Evolutionary conservation across 345 rosid species (phyloP).

Genomic region (Toxicodendron radicans): DNA sequence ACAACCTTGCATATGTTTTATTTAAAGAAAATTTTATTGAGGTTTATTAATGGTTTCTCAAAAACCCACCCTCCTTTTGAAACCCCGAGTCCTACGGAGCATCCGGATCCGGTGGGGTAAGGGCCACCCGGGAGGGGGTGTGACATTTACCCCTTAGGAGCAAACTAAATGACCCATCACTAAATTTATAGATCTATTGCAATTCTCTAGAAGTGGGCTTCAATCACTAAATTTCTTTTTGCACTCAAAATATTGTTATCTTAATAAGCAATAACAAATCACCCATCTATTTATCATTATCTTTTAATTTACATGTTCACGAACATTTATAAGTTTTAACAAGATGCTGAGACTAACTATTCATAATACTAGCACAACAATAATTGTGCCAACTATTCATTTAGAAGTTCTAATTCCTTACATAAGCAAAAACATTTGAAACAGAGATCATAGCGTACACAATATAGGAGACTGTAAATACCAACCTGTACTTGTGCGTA

Average conservation of each 20-base stretch:
- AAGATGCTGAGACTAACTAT: not conserved
- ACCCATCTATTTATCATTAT: not conserved
- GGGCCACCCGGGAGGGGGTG: too few relatives aligned
- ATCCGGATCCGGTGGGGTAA: too few relatives aligned
- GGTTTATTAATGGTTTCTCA: too few relatives aligned
- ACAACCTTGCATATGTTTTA: too few relatives aligned
- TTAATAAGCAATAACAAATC: not conserved
- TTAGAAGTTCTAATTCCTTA: not conserved
- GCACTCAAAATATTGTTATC: not conserved
- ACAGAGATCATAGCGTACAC: not conserved
- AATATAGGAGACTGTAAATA: constrained; percentile 7
- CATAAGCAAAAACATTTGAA: not conserved
- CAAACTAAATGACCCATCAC: not conserved
- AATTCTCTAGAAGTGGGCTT: not conserved
- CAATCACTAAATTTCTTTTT: not conserved
- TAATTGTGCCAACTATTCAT: not conserved
- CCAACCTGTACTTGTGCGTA: constrained; percentile 92
- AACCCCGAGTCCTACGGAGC: too few relatives aligned
- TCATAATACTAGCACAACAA: not conserved
- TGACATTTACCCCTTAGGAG: not conserved
- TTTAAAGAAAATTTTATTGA: too few relatives aligned
- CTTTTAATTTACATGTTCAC: not conserved
- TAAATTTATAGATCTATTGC: not conserved
- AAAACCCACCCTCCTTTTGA: too few relatives aligned
- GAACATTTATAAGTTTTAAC: not conserved